Conservation (phyloP, 2,329 filamentous ascomycete genomes). For the Scedosporium dehoogii region DNA sequence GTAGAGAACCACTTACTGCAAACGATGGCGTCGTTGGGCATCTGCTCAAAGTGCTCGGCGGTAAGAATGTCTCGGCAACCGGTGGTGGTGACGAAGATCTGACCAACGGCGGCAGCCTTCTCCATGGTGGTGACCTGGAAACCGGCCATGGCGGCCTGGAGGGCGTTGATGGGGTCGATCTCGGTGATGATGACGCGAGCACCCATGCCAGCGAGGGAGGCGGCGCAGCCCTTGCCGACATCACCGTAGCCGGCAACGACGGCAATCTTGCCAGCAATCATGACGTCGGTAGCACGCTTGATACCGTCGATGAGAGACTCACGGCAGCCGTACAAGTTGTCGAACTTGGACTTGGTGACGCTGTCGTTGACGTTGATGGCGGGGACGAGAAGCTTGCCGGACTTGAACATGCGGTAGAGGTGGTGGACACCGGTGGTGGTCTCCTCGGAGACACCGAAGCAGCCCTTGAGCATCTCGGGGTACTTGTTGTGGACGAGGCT, state of each 20-base stretch:
- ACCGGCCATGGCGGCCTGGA: constrained; percentile 95
- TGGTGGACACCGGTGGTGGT: constrained; percentile 99
- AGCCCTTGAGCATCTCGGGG: constrained; percentile 95
- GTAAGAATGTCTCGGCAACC: constrained; percentile 97
- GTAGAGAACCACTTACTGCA: constrained; percentile 58
- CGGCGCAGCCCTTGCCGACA: constrained; percentile 96
- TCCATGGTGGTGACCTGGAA: constrained; percentile 98
- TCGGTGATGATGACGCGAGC: constrained; percentile 94
- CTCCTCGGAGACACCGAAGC: constrained; percentile 98
- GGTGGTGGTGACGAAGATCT: constrained; percentile 99
- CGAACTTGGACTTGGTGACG: constrained; percentile 99
- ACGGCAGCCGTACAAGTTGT: constrained; percentile 99
- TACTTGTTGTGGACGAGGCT: constrained; percentile 96
- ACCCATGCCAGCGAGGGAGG: constrained; percentile 95
- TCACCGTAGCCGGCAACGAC: constrained; percentile 98
- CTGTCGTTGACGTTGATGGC: constrained; percentile 99
- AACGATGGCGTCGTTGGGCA: constrained; percentile 97
- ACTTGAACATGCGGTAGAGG: constrained; percentile 96
- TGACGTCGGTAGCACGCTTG: constrained; percentile 99
- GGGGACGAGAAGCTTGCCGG: constrained; percentile 78
- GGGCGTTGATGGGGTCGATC: constrained; percentile 98
- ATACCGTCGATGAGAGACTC: constrained; percentile 98
- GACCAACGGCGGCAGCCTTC: constrained; percentile 76
- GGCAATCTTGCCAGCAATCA: constrained; percentile 98
- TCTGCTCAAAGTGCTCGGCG: constrained; percentile 84